Evolutionary conservation across 352 stramenopile species (phyloP).

Genomic region (Phytophthora multivora): DNA sequence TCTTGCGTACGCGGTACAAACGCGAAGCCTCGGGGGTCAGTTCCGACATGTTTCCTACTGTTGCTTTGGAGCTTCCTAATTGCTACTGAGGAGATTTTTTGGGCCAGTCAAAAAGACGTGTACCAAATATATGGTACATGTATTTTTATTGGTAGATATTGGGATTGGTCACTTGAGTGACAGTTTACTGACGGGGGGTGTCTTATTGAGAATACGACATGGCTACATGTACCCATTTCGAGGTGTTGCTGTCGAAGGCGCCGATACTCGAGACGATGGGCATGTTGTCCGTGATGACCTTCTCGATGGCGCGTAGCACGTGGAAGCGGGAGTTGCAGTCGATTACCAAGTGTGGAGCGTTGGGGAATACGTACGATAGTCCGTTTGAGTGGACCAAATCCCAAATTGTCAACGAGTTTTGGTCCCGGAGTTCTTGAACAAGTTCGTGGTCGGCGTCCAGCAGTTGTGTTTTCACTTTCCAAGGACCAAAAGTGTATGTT

Average conservation of each 20-base stretch:
- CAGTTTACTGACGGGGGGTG: constrained; percentile 4
- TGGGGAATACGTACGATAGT: constrained; percentile 68
- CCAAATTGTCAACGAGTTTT: constrained; percentile 57
- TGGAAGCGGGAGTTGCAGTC: constrained; percentile 58
- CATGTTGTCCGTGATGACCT: constrained; percentile 76
- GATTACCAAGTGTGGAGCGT: constrained; percentile 57
- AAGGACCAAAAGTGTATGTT: constrained; percentile 60
- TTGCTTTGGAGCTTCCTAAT: too few relatives aligned
- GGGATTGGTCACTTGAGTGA: background rate
- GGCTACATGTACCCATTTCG: constrained; percentile 52
- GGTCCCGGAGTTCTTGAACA: constrained; percentile 29
- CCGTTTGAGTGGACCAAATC: constrained; percentile 55
- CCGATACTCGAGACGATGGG: constrained; percentile 62
- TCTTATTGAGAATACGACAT: constrained; percentile 39
- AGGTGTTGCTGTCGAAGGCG: constrained; percentile 35
- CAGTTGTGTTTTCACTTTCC: constrained; percentile 51
- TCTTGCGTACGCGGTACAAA: constrained; percentile 95
- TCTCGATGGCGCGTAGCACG: constrained; percentile 64
- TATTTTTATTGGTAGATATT: constrained; percentile 17
- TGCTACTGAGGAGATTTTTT: background rate
- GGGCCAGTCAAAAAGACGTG: constrained; percentile 9
- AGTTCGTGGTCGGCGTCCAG: constrained; percentile 26
- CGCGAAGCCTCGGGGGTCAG: constrained; percentile 84
- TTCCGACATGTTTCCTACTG: constrained; percentile 54
- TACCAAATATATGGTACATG: background rate